phyloP scores from a whole-genome alignment of 169 alveolate genomes.

The Plasmodium billcollinsi region DNA sequence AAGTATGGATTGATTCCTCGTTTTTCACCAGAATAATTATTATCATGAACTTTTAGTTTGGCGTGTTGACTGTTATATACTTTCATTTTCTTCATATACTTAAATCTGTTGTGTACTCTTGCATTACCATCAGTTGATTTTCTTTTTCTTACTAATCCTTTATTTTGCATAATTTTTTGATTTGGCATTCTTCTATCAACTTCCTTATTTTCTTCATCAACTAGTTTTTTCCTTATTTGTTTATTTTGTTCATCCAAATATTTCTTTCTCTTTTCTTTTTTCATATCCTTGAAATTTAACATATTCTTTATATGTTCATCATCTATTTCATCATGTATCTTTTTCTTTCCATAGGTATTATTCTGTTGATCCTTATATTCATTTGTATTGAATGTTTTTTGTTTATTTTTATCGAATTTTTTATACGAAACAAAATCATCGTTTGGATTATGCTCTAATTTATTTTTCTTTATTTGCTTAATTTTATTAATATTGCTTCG shows the following conservation, averaged over 20 bases:
- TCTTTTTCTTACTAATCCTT: slow-evolving; percentile 93
- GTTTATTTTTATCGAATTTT: slow-evolving; percentile 74
- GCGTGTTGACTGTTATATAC: slow-evolving; percentile 80
- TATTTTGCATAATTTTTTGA: slow-evolving; percentile 90
- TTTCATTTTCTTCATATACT: slow-evolving; percentile 90
- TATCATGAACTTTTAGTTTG: slow-evolving; percentile 80
- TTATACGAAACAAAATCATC: slow-evolving; percentile 75
- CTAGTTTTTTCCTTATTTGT: slow-evolving; percentile 77
- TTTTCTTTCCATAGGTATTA: background rate
- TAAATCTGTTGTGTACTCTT: slow-evolving; percentile 92
- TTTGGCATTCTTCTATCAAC: slow-evolving; percentile 74
- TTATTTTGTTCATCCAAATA: slow-evolving; percentile 36
- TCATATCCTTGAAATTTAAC: slow-evolving; percentile 74
- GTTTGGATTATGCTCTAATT: slow-evolving; percentile 37
- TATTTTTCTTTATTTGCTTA: slow-evolving; percentile 63
- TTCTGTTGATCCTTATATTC: slow-evolving; percentile 5
- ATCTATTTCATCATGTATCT: slow-evolving; percentile 27
- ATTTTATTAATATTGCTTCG: slow-evolving; percentile 63
- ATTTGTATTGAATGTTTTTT: slow-evolving; percentile 44
- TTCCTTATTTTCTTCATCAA: slow-evolving; percentile 78
- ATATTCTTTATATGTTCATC: slow-evolving; percentile 77
- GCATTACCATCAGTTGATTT: slow-evolving; percentile 95
- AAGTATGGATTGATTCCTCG: slow-evolving; percentile 88
- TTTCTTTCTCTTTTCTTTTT: slow-evolving; percentile 63
- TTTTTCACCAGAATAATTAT: slow-evolving; percentile 88